Conservation (phyloP, 2,329 filamentous ascomycete species). For the Hymenotorrendiella dingleyae region DNA sequence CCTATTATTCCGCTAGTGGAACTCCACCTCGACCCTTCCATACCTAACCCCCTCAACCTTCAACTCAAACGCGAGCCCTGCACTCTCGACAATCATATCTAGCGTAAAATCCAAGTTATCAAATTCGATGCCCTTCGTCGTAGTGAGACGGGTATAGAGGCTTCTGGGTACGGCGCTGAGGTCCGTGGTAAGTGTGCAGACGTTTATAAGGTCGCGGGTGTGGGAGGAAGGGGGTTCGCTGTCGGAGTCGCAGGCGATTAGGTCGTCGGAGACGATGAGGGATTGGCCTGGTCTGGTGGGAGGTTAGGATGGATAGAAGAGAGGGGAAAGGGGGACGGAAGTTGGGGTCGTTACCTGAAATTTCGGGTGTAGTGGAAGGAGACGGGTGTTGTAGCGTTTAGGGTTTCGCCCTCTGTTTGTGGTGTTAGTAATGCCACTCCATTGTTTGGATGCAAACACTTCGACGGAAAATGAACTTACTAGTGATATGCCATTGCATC, state of each 20-base stretch:
- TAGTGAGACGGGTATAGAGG: conserved; percentile 69
- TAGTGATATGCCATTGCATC: conserved; percentile 82
- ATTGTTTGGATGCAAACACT: background rate
- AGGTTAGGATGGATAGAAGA: background rate
- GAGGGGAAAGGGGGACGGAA: background rate
- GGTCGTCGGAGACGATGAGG: conserved; percentile 67
- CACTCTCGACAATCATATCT: conserved; percentile 77
- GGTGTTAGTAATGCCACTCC: conserved; percentile 7
- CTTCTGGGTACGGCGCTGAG: conserved; percentile 67
- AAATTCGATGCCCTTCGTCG: conserved; percentile 74
- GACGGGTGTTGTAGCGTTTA: conserved; percentile 68
- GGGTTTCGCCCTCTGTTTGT: conserved; percentile 56
- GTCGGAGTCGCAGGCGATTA: conserved; percentile 70
- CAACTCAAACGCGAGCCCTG: conserved; percentile 69
- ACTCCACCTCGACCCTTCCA: conserved; percentile 71
- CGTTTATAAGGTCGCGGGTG: conserved; percentile 58
- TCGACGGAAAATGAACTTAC: conserved; percentile 29
- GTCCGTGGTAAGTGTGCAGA: conserved; percentile 77
- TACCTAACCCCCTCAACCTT: conserved; percentile 75
- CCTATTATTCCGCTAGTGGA: conserved; percentile 41
- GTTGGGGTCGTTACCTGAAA: conserved; percentile 42
- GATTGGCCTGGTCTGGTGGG: conserved; percentile 60
- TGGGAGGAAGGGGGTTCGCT: conserved; percentile 50
- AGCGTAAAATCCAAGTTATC: conserved; percentile 77
- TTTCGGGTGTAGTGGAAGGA: conserved; percentile 84